Evolutionary conservation across 2,329 filamentous ascomycete genomes (phyloP), one percentile per base, ranked within the genome.

Genomic region (Colletotrichum destructivum): DNA sequence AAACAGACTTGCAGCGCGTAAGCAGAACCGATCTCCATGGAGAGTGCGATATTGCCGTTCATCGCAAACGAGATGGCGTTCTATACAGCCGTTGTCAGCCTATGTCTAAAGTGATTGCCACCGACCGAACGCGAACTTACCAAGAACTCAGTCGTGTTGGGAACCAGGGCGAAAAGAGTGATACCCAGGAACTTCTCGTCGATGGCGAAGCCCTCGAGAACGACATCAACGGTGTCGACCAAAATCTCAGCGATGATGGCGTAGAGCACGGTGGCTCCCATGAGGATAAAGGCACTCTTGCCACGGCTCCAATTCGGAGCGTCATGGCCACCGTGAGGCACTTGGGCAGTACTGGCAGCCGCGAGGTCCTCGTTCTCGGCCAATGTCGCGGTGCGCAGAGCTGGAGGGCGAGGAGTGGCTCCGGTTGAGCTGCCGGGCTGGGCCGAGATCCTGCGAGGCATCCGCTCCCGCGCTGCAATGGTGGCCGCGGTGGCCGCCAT

Each of bases 1-100:
- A 99, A 88, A 79, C 96, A 98, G 61, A 99, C 96, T 82, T 99
- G 96, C 54, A 99, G 87, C 2, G 96, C 96, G 79, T 99, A 99
- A 2, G 96, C 96, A 0, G 95, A 98, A 75, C 96, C 96, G 76
- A 99, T 99, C 80, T 99, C 96, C 96, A 99, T 99, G 47, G 95
- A 98, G 21, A 99, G 86, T 0, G 96, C 96, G 81, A 99, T 98
- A 81, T 99, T 99, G 72, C 96, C 96, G 79, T 99, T 98, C 96
- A 99, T 99, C 65, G 96, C 96, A 81, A 99, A 99, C 0, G 95
- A 98, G 71, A 99, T 99, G 80, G 96, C 96, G 82, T 99, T 99
- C 91, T 95, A 16, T 2, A n/a, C 13, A 26, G 54, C 38, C 35
- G 35, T 38, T 38, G 42, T 72, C 51, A 72, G 59, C 42, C 31